These are phyloP conservation scores for Aspergillus diversus DNA, from an alignment of 495 filamentous ascomycete species.

Conservation along the genomic window DNA sequence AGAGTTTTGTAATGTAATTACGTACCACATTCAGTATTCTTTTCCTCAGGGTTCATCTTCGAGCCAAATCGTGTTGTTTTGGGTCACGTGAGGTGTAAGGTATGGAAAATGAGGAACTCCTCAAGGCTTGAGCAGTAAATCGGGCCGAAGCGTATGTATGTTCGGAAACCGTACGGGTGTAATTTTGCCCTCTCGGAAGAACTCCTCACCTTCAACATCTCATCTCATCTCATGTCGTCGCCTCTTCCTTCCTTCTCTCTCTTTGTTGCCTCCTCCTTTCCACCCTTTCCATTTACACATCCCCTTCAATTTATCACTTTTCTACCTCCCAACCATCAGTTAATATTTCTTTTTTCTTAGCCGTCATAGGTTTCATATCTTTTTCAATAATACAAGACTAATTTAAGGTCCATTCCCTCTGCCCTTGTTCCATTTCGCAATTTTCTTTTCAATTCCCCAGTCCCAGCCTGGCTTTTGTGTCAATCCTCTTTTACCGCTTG, in stretches of 20 bases:
- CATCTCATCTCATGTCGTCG: conserved; percentile 16
- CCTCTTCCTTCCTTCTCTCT: conserved; percentile 27
- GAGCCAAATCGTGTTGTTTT: too few relatives aligned
- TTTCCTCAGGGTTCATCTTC: too few relatives aligned
- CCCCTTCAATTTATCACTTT: neutral
- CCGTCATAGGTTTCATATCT: neutral
- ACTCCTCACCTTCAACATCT: conserved; percentile 7
- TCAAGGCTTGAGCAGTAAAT: neutral
- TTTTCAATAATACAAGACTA: neutral
- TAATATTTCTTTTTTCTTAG: neutral
- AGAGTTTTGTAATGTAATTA: too few relatives aligned
- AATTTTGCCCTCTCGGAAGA: conserved; percentile 13
- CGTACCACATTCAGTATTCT: too few relatives aligned
- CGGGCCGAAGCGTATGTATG: neutral
- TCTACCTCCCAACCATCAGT: neutral
- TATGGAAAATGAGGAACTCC: too few relatives aligned
- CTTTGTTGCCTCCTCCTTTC: neutral
- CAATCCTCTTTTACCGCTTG: neutral
- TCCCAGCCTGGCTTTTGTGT: neutral
- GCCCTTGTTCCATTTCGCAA: neutral
- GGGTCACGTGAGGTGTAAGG: too few relatives aligned
- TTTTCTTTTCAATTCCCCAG: neutral
- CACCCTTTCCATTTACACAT: neutral
- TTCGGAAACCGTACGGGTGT: conserved; percentile 2
- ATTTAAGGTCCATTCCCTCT: neutral